Percentiles rank a stretch among this genome's conserved stretches.
Conservation (phyloP, 73 alveolate species). For the Paramecium primaurelia region DNA sequence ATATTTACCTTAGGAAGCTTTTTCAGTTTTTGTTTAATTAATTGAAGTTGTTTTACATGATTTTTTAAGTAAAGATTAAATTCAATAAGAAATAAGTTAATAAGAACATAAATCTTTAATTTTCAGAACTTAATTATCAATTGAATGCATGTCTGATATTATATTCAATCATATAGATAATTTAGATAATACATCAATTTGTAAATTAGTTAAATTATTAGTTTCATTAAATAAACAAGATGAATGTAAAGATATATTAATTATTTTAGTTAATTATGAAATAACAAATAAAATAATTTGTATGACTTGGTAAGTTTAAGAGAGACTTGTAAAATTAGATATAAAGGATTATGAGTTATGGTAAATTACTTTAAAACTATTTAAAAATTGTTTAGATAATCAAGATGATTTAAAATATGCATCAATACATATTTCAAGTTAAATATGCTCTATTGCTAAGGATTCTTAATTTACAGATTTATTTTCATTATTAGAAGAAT, state of each 20-base stretch:
- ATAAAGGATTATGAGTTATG: not conserved
- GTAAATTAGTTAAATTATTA: not conserved
- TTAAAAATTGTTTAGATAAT: not conserved
- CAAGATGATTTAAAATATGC: slow-evolving; percentile 36
- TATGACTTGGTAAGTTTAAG: slow-evolving; percentile 41
- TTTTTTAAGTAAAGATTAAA: not conserved
- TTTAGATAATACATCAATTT: not conserved
- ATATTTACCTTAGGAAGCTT: not conserved
- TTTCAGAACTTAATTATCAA: not conserved
- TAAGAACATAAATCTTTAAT: not conserved
- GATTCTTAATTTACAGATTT: not conserved
- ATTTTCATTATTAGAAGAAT: not conserved
- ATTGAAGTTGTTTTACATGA: not conserved
- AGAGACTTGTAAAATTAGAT: not conserved
- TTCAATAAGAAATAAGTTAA: not conserved
- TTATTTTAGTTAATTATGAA: not conserved
- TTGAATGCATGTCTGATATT: slow-evolving; percentile 17
- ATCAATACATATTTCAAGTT: not conserved
- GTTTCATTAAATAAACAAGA: slow-evolving; percentile 1
- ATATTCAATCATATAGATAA: not conserved
- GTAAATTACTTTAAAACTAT: not conserved
- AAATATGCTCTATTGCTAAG: not conserved
- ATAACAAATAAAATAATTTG: not conserved
- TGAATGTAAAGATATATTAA: not conserved
- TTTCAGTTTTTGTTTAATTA: not conserved